Conservation (phyloP, 495 filamentous ascomycete species). For the Aspergillus nanangensis region DNA sequence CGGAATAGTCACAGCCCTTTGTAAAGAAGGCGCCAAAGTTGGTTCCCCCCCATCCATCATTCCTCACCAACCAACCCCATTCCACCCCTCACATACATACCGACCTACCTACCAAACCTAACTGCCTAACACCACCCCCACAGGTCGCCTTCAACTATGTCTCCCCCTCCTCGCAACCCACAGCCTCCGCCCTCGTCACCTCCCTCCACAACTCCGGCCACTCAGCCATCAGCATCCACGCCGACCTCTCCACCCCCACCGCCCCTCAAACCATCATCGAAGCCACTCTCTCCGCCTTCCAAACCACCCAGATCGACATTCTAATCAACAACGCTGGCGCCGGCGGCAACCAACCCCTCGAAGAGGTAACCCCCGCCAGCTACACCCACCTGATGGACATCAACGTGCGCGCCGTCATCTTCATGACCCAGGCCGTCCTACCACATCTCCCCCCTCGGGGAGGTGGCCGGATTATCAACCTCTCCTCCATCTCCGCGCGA, state of each 20-base stretch:
- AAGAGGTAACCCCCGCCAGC: conserved; percentile 12
- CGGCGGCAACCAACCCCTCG: conserved; percentile 11
- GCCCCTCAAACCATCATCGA: conserved; percentile 11
- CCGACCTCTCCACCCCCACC: conserved; percentile 7
- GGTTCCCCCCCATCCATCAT: conserved; percentile 22
- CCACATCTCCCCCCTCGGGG: conserved; percentile 27
- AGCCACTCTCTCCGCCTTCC: conserved; percentile 11
- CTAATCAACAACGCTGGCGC: conserved; percentile 20
- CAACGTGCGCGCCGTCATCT: conserved; percentile 33
- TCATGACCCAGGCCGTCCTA: conserved; percentile 34
- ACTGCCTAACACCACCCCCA: not conserved
- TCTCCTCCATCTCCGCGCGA: conserved; percentile 37
- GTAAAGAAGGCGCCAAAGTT: conserved; percentile 36
- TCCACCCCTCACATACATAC: not conserved
- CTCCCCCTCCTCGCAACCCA: conserved; percentile 7
- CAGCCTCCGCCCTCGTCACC: conserved; percentile 9
- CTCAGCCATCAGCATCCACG: conserved; percentile 13
- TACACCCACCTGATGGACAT: conserved; percentile 18
- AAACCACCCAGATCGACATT: conserved; percentile 20
- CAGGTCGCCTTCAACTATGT: conserved; percentile 21
- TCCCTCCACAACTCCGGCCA: conserved; percentile 2
- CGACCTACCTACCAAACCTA: not conserved
- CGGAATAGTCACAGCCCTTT: conserved; percentile 35
- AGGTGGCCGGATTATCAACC: conserved; percentile 41
- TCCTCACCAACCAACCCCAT: conserved; percentile 23